A percentile compares a stretch with the other conserved stretches of the same genome.
Evolutionary conservation across 2,329 filamentous ascomycete genomes (phyloP).

Genomic region (Trichoderma polysporum): DNA sequence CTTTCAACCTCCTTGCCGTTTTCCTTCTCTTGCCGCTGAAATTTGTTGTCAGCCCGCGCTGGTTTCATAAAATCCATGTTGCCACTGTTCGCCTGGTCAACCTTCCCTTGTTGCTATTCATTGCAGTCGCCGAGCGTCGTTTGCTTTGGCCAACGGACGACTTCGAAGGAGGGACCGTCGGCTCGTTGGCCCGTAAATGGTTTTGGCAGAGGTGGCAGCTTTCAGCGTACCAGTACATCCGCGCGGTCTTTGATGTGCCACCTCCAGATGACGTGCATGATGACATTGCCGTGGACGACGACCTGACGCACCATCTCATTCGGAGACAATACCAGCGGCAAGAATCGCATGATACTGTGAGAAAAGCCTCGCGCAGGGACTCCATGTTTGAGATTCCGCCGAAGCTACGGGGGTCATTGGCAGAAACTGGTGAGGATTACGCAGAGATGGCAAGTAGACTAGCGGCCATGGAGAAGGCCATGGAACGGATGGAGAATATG

Average conservation of each 20-base stretch:
- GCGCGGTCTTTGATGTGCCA: slow-evolving; percentile 70
- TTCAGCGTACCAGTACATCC: slow-evolving; percentile 69
- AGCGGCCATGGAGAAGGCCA: slow-evolving; percentile 50
- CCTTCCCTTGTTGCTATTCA: slow-evolving; percentile 69
- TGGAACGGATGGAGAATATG: slow-evolving; percentile 50
- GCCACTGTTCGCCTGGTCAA: slow-evolving; percentile 72
- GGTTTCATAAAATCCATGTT: slow-evolving; percentile 91
- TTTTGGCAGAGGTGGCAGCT: slow-evolving; percentile 70
- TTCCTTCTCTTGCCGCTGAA: slow-evolving; percentile 74
- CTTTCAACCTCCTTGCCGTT: slow-evolving; percentile 79
- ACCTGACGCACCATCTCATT: slow-evolving; percentile 58
- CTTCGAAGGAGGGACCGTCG: slow-evolving; percentile 24
- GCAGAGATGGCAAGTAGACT: slow-evolving; percentile 47
- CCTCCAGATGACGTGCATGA: slow-evolving; percentile 61
- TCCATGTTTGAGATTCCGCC: slow-evolving; percentile 53
- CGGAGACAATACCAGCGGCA: slow-evolving; percentile 54
- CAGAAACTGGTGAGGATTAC: slow-evolving; percentile 44
- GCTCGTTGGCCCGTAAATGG: slow-evolving; percentile 36
- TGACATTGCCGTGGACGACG: slow-evolving; percentile 59
- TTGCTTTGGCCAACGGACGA: slow-evolving; percentile 56
- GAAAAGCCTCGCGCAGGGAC: slow-evolving; percentile 49
- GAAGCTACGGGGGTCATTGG: slow-evolving; percentile 51
- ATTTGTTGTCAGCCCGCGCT: slow-evolving; percentile 73
- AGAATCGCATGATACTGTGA: slow-evolving; percentile 28
- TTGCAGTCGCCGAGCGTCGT: slow-evolving; percentile 69